Conservation (phyloP, 805 yeast genomes). For the Ogataea siamensis region DNA sequence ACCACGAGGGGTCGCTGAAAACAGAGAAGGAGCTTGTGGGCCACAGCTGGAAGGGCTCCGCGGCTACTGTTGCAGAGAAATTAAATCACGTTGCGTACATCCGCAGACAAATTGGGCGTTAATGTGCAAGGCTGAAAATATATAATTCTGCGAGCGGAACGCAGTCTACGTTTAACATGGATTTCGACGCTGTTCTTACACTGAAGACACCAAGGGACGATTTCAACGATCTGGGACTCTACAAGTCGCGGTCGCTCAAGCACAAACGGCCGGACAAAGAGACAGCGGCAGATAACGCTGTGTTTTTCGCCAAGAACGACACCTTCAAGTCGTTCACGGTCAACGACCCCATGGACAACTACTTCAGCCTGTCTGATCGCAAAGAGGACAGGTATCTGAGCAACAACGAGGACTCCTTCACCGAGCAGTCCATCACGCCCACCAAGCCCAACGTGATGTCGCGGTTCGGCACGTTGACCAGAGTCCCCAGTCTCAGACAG, state of each 20-base stretch:
- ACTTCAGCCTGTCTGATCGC: constrained; percentile 12
- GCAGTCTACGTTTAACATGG: constrained; percentile 1
- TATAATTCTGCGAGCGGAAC: background rate
- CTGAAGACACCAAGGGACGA: constrained; percentile 3
- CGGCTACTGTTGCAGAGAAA: constrained; percentile 29
- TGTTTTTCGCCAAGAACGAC: constrained; percentile 1
- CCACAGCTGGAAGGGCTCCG: constrained; percentile 30
- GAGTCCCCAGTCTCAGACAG: constrained; percentile 11
- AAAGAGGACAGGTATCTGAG: constrained; percentile 12
- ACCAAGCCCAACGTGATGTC: constrained; percentile 9
- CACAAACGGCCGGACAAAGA: constrained; percentile 1
- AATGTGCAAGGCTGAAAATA: background rate
- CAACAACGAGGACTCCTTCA: constrained; percentile 10
- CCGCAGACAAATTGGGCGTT: constrained; percentile 17
- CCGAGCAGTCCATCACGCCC: constrained; percentile 13
- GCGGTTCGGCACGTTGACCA: constrained; percentile 7
- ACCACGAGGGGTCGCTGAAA: background rate
- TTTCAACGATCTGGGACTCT: constrained; percentile 6
- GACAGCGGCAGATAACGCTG: background rate
- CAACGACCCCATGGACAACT: constrained; percentile 9
- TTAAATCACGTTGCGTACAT: constrained; percentile 34
- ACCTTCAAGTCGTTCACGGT: constrained; percentile 2
- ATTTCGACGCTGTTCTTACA: constrained; percentile 3
- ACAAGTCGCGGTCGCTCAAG: constrained; percentile 4
- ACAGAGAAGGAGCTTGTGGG: constrained; percentile 36